Evolutionary conservation across 2,329 filamentous ascomycete genomes (phyloP), one percentile per base, ranked within the genome.

Genomic region (Volutella citrinella): DNA sequence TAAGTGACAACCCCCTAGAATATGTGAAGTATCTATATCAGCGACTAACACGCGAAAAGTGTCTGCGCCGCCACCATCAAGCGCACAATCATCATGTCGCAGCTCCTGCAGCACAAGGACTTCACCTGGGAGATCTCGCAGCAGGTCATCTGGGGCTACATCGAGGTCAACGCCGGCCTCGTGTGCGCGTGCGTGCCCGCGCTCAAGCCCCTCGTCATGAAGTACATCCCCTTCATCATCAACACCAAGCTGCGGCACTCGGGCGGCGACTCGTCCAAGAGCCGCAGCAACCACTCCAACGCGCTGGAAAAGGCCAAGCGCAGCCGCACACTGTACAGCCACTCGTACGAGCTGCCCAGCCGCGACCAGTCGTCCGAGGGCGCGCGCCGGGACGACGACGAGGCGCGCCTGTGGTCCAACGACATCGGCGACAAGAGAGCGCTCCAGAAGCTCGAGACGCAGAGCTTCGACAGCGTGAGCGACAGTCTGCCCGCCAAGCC

Each of bases 151-250:
- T 70, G 70, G 66, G 66, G 63, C 15, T 61, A 65, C 36, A 62
- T 75, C 30, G 71, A 75, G 42, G 57, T 73, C 38, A 72, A 70
- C 35, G 54, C 65, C 6, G 70, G 64, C n/a, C 67, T 76, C 22
- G 51, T 67, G 19, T 75, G 70, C 42, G 68, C 70, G 14, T 69
- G 63, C 7, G 59, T 71, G 0, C 69, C 72, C 0, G 69, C 71
- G 0, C 56, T 76, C 6, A 74, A 74, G 36, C 71, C 71, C 1
- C 47, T 72, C 5, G 66, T 69, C 39, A 61, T 60, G 11, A 61
- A 60, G 5, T 54, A 49, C 36, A 34, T 57, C 1, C 54, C 54
- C 10, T 49, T 52, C 22, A 30, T 57, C 12, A 40, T 57, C 13
- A 41, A 43, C 1, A 41, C 51, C 1, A 48, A 40, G 3, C 51